Base-by-base conservation (phyloP, 2,329 filamentous ascomycete species). In the Cordyceps tenuipes region DNA sequence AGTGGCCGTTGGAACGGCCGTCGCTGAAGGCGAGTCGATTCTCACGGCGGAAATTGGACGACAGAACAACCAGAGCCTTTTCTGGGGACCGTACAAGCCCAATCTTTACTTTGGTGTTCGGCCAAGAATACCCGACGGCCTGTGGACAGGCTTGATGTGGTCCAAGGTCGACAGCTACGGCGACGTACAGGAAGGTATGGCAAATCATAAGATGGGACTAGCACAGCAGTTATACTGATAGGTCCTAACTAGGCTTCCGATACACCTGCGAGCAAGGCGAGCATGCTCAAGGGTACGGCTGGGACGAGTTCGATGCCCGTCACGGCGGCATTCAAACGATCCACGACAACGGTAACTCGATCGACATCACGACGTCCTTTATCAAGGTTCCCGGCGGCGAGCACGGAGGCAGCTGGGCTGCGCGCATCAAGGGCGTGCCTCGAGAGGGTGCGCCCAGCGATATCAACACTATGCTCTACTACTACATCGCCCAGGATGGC, bases 211-310 rank as follows among this genome's bases (percentile, higher is more conserved):
- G 6, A 19, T 26, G 17, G n/a, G 26, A 12, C 17, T 7, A 59
- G 34, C n/a, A 15, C 7, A 13, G 15, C 3, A 9, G 8, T 7
- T 3, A 47, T 12, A 19, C 57, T 52, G 12, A 52, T 62, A 21
- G 21, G 29, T 58, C 1, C 8, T 41, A 39, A 4, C 5, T 70
- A 94, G 90, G 87, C 67, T 88, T 97, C 68, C 86, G 94, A 64
- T 91, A 96, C 72, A 97, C 94, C 0, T 99, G 94, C 75, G 94
- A 97, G 73, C 94, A 99, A 72, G 84, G 94, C 72, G 91, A 95
- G 71, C 89, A 89, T 65, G 96, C 99, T 82, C 88, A 85, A 52
- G 93, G 93, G 60, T 99, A 99, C 72, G 94, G 94, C 63, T 99
- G 94, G 94, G 92, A 97, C 68, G 90, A 96, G 71, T 99, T 95